phyloP scores from a whole-genome alignment of 257 asterid species.

The Solanum corneliomulleri region DNA sequence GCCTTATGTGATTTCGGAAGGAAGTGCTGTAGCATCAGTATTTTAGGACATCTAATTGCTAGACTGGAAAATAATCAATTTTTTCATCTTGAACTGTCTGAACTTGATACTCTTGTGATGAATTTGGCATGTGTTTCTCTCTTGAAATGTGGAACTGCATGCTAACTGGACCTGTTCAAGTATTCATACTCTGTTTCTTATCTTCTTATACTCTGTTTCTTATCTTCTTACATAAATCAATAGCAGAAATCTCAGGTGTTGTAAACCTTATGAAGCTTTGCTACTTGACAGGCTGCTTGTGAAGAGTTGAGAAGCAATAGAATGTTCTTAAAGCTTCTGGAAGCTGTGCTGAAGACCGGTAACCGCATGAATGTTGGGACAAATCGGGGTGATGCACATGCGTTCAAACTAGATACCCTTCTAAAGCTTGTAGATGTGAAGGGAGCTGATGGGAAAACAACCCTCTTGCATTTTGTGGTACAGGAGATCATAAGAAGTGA shows the following conservation, averaged over 20 bases:
- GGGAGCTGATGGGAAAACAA: constrained; percentile 94
- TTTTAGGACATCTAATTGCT: background rate
- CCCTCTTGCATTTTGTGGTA: constrained; percentile 89
- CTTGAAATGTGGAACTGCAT: background rate
- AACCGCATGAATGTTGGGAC: constrained; percentile 98
- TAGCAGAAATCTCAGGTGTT: background rate
- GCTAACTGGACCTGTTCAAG: background rate
- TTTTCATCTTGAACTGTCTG: background rate
- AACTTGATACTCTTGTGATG: background rate
- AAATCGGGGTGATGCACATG: constrained; percentile 91
- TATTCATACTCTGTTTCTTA: background rate
- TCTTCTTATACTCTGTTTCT: background rate
- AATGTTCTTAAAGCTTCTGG: constrained; percentile 90
- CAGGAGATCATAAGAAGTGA: constrained; percentile 83
- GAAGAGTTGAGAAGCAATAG: constrained; percentile 75
- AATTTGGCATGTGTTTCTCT: background rate
- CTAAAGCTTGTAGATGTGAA: constrained; percentile 87
- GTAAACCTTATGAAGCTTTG: background rate
- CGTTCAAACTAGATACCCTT: constrained; percentile 94
- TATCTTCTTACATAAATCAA: background rate
- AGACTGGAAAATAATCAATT: background rate
- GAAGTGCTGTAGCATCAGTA: background rate
- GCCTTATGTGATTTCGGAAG: background rate
- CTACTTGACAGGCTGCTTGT: constrained; percentile 66
- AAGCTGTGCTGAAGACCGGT: constrained; percentile 93